Evolutionary conservation across 2,329 filamentous ascomycete species (phyloP).

Genomic region (Cyphellophora attinorum): DNA sequence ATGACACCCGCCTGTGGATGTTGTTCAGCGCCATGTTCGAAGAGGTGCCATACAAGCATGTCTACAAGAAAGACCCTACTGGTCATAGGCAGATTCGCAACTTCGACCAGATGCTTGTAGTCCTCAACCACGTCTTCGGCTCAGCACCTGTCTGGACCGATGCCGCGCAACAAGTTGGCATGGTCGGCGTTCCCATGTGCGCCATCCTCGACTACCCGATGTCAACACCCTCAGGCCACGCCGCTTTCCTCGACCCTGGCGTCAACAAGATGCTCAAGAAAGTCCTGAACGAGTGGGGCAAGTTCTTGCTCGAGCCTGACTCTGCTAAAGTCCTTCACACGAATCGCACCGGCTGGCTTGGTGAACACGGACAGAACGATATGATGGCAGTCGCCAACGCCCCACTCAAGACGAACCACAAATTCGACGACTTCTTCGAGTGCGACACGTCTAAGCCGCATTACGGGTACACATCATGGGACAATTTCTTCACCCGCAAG

Average conservation of each 20-base stretch:
- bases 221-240: constrained; percentile 44
- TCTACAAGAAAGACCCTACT: constrained; percentile 53
- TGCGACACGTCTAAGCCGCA: constrained; percentile 19
- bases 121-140: constrained; percentile 50
- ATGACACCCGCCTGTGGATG: constrained; percentile 55
- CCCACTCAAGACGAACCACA: constrained; percentile 14
- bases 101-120: constrained; percentile 56
- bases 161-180: constrained; percentile 24
- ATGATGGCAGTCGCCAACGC: constrained; percentile 22
- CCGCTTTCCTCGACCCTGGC: constrained; percentile 43
- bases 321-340: constrained; percentile 40
- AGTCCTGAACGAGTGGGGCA: constrained; percentile 41
- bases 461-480: constrained; percentile 58
- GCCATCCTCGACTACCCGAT: constrained; percentile 52
- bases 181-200: constrained; percentile 48
- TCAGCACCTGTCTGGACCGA: constrained; percentile 33
- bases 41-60: constrained; percentile 52
- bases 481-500: constrained; percentile 58
- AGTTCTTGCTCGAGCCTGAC: constrained; percentile 35
- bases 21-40: constrained; percentile 60
- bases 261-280: constrained; percentile 45
- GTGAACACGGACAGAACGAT: constrained; percentile 27
- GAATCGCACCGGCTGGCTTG: constrained; percentile 30
- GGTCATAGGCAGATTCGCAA: constrained; percentile 55
- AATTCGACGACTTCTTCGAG: constrained; percentile 23